Evolutionary conservation across 78 protist genomes (phyloP).

Genomic region (Isochrysis galbana): DNA sequence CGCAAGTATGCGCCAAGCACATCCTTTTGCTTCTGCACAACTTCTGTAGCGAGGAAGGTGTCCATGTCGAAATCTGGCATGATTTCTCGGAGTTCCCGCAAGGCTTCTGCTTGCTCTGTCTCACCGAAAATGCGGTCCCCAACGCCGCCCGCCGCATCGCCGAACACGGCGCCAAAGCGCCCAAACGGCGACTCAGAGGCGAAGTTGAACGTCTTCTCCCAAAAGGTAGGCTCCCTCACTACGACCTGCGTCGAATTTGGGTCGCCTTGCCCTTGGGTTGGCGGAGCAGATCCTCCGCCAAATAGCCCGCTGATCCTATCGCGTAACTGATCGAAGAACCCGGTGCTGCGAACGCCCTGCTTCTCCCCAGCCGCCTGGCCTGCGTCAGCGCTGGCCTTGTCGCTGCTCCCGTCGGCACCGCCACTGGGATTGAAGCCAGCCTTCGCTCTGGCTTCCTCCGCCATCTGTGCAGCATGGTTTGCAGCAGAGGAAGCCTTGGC

Average conservation of each 20-base stretch:
- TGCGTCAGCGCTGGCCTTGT: background rate
- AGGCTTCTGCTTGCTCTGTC: background rate
- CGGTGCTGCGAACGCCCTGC: background rate
- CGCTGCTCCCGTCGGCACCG: background rate
- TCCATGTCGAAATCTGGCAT: background rate
- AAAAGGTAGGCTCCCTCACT: background rate
- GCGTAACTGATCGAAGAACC: background rate
- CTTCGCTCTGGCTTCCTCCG: background rate
- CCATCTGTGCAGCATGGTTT: background rate
- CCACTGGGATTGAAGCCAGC: background rate
- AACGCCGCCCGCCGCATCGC: background rate
- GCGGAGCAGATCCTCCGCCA: background rate
- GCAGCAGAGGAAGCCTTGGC: background rate
- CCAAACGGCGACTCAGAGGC: background rate
- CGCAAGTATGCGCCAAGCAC: background rate
- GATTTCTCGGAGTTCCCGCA: background rate
- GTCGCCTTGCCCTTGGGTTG: background rate
- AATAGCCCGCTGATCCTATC: background rate
- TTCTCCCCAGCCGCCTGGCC: background rate
- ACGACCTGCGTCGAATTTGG: background rate
- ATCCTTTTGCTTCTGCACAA: no score
- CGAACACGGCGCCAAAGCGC: background rate
- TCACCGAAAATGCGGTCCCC: background rate
- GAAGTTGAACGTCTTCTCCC: background rate
- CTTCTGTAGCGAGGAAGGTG: background rate